Evolutionary conservation across 148 eudicot species (phyloP), one percentile per base, ranked within the genome.

Genomic region (Amaranthus palmeri): DNA sequence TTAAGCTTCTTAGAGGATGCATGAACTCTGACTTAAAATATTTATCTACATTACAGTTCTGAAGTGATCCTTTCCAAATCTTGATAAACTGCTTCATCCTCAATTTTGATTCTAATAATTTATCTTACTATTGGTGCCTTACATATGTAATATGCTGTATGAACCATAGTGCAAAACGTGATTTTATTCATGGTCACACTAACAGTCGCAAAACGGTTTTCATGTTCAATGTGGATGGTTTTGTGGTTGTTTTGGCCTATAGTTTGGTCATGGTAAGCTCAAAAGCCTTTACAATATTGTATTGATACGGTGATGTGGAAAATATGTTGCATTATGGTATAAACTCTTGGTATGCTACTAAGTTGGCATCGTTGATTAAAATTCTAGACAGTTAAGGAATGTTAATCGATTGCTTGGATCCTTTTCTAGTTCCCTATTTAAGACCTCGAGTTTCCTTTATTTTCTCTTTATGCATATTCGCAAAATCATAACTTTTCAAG

Each of bases 311-410:
- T 47, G 18, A 13, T 45, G 14, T 17, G n/a, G 1, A 17, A 9
- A 46, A 25, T 25, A 25, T 25, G 36, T 25, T 25, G 36, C 36
- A 25, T 25, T 25, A 25, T 25, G 36, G 36, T 25, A 25, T 25
- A 25, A 0, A 25, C 36, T 25, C 36, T 25, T 25, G 36, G 36
- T 65, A 25, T 45, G 53, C 42, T 45, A 6, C 40, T 65, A n/a
- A 6, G 4, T 41, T 17, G 36, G 5, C 40, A n/a, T 46, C 7
- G 41, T 46, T 15, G 40, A 5, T 58, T 11, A 17, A 17, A 56
- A 15, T 14, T n/a, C 50, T 44, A 63, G 68, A 9, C 17, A 47
- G 68, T 25, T 65, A 65, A 15, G 18, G 68, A 65, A 47, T 45
- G 25, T 48, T 61, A 61, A 41, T 61, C 5, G 3, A 10, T 63